A percentile compares a stretch with the other conserved stretches of the same genome.
Conservation (phyloP, 192 early-diverging fungal genomes). For the Borealophlyctis nickersoniae region DNA sequence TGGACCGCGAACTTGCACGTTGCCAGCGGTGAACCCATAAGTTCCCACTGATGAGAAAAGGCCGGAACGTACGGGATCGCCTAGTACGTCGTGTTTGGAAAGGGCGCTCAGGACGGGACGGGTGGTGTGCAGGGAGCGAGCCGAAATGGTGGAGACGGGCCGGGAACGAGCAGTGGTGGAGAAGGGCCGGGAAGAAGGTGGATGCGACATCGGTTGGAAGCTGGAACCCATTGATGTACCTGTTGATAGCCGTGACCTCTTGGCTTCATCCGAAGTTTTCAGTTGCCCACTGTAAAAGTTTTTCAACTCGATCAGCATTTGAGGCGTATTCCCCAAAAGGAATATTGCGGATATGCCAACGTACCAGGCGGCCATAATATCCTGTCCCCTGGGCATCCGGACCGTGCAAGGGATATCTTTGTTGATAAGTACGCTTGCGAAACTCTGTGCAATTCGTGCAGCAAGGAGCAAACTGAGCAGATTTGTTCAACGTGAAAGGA, state of each 20-base stretch:
- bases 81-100: too few species aligned
- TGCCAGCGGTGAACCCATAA: slow-evolving; percentile 33
- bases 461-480: neutral
- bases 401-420: slow-evolving; percentile 22
- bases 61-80: too few species aligned
- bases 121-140: too few species aligned
- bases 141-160: too few species aligned
- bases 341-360: too few species aligned
- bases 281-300: slow-evolving; percentile 13
- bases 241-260: slow-evolving; percentile 7
- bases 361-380: slow-evolving; percentile 76
- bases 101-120: too few species aligned
- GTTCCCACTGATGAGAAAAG: slow-evolving; percentile 23
- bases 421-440: neutral
- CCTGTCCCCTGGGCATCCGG: slow-evolving; percentile 41
- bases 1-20: slow-evolving; percentile 31
- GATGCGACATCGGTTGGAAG: neutral
- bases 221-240: neutral
- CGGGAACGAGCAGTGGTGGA: too few species aligned
- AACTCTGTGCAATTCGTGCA: neutral
- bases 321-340: neutral
- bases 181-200: too few species aligned
- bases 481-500: neutral
- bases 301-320: neutral
- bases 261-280: slow-evolving; percentile 14